phyloP scores from a whole-genome alignment of 2,329 filamentous ascomycete species.

The Aspergillus pseudonomiae region DNA sequence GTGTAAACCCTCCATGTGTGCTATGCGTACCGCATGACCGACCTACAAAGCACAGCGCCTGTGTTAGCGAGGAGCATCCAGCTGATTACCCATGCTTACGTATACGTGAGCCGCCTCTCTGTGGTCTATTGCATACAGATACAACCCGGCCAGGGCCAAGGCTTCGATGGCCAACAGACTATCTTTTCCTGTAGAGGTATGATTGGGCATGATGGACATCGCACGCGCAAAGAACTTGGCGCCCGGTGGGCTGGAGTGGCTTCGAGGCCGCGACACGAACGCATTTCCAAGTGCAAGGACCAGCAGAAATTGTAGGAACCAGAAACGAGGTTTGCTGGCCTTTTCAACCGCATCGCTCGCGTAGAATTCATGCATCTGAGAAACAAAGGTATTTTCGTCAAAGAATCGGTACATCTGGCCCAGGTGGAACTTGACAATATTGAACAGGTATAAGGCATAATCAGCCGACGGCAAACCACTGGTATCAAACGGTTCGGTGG shows the following conservation, averaged over 20 bases:
- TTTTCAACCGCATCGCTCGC: background rate
- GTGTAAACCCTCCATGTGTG: background rate
- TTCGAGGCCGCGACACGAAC: background rate
- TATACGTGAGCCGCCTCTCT: background rate
- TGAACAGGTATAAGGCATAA: constrained; percentile 21
- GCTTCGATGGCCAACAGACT: background rate
- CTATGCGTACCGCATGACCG: background rate
- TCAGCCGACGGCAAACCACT: constrained; percentile 11
- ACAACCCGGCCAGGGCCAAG: background rate
- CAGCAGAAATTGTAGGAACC: background rate
- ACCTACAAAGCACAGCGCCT: background rate
- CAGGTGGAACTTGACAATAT: constrained; percentile 24
- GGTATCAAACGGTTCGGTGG: background rate
- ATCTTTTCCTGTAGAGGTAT: background rate
- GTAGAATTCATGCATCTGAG: background rate
- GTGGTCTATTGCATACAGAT: background rate
- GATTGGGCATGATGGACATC: background rate
- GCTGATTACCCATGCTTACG: background rate
- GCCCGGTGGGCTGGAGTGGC: background rate
- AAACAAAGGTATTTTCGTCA: constrained; percentile 18
- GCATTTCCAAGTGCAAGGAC: background rate
- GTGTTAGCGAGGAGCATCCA: background rate
- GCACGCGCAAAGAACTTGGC: background rate
- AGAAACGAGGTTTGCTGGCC: background rate
- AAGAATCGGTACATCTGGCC: constrained; percentile 21